Percentiles rank a stretch among this genome's conserved stretches.
Conservation (phyloP, 495 filamentous ascomycete species). For the Podospora pseudopauciseta region DNA sequence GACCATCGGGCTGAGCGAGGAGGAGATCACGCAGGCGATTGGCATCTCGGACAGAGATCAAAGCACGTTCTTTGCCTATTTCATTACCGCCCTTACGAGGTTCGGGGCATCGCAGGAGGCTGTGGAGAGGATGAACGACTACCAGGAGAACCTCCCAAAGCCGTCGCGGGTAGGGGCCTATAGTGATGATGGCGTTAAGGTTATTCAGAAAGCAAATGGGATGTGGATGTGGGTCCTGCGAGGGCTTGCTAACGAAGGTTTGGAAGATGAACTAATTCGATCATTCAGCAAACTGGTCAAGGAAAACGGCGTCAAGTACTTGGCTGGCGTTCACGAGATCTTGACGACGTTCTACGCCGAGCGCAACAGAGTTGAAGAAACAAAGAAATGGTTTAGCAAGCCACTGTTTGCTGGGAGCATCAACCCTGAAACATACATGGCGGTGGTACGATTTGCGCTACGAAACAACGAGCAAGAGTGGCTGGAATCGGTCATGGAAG, state of each 20-base stretch:
- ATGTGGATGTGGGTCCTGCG: conserved; percentile 60
- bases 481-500: conserved; percentile 59
- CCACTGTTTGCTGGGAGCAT: conserved; percentile 42
- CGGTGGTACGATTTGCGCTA: conserved; percentile 47
- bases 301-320: conserved; percentile 32
- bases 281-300: conserved; percentile 34
- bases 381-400: conserved; percentile 63
- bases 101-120: conserved; percentile 61
- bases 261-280: conserved; percentile 51
- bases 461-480: conserved; percentile 58
- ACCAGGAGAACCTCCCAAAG: conserved; percentile 24
- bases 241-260: conserved; percentile 64
- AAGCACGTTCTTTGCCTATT: conserved; percentile 43
- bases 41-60: conserved; percentile 16
- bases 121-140: conserved; percentile 45
- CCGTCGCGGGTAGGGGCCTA: not conserved
- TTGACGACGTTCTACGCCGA: conserved; percentile 53
- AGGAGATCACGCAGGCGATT: conserved; percentile 36
- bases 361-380: conserved; percentile 48
- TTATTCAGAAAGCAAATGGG: conserved; percentile 31
- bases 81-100: conserved; percentile 53
- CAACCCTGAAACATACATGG: conserved; percentile 44
- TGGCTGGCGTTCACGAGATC: conserved; percentile 40
- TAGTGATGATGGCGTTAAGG: conserved; percentile 18
- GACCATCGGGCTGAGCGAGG: conserved; percentile 34